Evolutionary conservation across 2,329 filamentous ascomycete genomes (phyloP), one percentile per base, ranked within the genome.

Genomic region (Allantophomopsis lycopodina): DNA sequence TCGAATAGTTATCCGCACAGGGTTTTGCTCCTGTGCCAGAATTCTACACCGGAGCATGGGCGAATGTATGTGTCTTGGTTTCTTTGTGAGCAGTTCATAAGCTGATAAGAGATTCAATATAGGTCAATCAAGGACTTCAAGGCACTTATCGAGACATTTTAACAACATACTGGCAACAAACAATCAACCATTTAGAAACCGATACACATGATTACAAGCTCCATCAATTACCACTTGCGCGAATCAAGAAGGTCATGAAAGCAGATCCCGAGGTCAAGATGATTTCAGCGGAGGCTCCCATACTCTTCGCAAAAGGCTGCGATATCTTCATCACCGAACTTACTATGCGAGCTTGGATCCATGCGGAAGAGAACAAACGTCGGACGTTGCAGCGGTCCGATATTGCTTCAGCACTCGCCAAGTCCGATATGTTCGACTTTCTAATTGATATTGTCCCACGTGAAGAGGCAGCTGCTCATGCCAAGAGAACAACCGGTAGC

Each of bases 211-310:
- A 98, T 62, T 98, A 96, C 71, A 98, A 98, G 64, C 75, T 96
- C 41, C 91, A 98, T 60, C 91, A 96, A 60, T 71, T 98, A 32
- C 91, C 91, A 2, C 71, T 98, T 32, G 91, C 91, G n/a, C 82
- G 91, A 40, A 98, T 98, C 66, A 98, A 98, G 70, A 98, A 98
- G 62, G 91, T 98, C 49, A 98, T 98, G 91, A 98, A 98, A 65
- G 91, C 91, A 1, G 91, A 98, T 51, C 91, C 91, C 0, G 91
- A 98, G 54, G 91, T 98, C 36, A 98, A 98, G 68, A 98, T 98
- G 91, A 98, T 98, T 46, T 96, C 88, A 4, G 91, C 91, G 7
- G 91, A 98, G 63, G 91, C 91, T 2, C 91, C 91, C 1, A 98
- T 98, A 50, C 69, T 98, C 12, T 98, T 98, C 55, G 91, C 91